A percentile compares a stretch with the other conserved stretches of the same genome.
Conservation (phyloP, 2,329 filamentous ascomycete genomes). For the Trichophaea hybrida region DNA sequence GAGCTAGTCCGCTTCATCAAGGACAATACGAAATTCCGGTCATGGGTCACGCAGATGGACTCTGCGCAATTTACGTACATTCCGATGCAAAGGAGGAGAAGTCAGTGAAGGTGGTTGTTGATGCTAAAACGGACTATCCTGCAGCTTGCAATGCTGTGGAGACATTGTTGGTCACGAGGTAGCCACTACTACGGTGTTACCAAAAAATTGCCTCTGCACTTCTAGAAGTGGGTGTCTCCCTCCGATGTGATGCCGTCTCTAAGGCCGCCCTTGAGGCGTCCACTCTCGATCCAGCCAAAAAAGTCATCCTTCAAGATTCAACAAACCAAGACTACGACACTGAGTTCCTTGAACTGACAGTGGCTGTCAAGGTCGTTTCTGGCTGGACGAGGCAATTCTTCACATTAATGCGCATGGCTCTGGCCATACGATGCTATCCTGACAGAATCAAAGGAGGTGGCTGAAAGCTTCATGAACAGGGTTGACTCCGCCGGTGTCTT, state of each 20-base stretch:
- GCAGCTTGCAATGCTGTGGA: slow-evolving; percentile 94
- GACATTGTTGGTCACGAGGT: slow-evolving; percentile 69
- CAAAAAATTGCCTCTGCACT: slow-evolving; percentile 60
- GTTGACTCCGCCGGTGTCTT: slow-evolving; percentile 87
- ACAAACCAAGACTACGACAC: slow-evolving; percentile 61
- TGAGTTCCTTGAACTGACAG: slow-evolving; percentile 71
- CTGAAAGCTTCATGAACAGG: slow-evolving; percentile 68
- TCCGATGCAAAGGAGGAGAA: slow-evolving; percentile 57
- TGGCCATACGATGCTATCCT: slow-evolving; percentile 85
- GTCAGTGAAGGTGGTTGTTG: slow-evolving; percentile 63
- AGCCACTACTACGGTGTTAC: slow-evolving; percentile 54
- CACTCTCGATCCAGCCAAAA: slow-evolving; percentile 25
- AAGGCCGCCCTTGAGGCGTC: slow-evolving; percentile 46
- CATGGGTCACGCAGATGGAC: slow-evolving; percentile 84
- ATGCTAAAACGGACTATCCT: slow-evolving; percentile 88
- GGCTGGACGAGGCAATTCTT: slow-evolving; percentile 54
- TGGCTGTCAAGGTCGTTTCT: slow-evolving; percentile 69
- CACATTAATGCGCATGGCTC: slow-evolving; percentile 91
- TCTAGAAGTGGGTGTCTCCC: slow-evolving; percentile 58
- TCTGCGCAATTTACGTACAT: slow-evolving; percentile 78
- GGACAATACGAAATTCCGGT: slow-evolving; percentile 86
- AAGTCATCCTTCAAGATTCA: slow-evolving; percentile 47
- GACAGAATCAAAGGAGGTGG: slow-evolving; percentile 51
- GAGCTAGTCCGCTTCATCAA: slow-evolving; percentile 86
- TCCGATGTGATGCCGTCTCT: slow-evolving; percentile 62